These are phyloP conservation scores for Pseudogymnoascus sp. DNA, from an alignment of 2,329 filamentous ascomycete species.

Conservation along the genomic window DNA sequence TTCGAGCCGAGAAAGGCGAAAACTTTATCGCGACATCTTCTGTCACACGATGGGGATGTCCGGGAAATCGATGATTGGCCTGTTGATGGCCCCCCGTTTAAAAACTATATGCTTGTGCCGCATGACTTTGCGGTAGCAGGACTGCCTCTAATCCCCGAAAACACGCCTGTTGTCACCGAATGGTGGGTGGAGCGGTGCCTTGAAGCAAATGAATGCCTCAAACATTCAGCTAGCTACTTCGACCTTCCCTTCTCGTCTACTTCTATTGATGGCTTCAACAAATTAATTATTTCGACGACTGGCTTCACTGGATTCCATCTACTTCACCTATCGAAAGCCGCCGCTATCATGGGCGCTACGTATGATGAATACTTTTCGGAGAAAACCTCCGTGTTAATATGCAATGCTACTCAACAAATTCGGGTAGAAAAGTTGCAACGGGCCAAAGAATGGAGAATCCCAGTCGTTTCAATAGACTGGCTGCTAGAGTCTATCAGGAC, in stretches of 20 bases:
- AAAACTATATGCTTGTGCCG: slow-evolving; percentile 36
- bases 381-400: slow-evolving; percentile 71
- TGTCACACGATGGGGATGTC: slow-evolving; percentile 30
- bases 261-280: slow-evolving; percentile 61
- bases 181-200: slow-evolving; percentile 92
- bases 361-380: slow-evolving; percentile 73
- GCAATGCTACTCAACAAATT: slow-evolving; percentile 48
- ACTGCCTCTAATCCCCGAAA: slow-evolving; percentile 27
- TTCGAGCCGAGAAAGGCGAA: slow-evolving; percentile 35
- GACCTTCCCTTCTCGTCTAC: slow-evolving; percentile 70
- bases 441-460: slow-evolving; percentile 67
- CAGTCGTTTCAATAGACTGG: slow-evolving; percentile 77
- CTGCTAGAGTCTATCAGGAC: slow-evolving; percentile 71
- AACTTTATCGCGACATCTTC: slow-evolving; percentile 30
- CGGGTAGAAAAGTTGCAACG: slow-evolving; percentile 71
- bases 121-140: slow-evolving; percentile 32
- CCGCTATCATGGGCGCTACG: slow-evolving; percentile 68
- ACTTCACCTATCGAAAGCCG: slow-evolving; percentile 71
- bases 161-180: slow-evolving; percentile 60
- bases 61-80: slow-evolving; percentile 18
- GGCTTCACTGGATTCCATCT: slow-evolving; percentile 80
- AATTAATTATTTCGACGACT: slow-evolving; percentile 70
- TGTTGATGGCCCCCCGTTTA: background rate
- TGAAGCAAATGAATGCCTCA: slow-evolving; percentile 63
- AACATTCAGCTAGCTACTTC: slow-evolving; percentile 63